These are phyloP conservation scores for Ophiosphaerella narmari DNA, from an alignment of 2,329 filamentous ascomycete genomes.

Conservation along the genomic window DNA sequence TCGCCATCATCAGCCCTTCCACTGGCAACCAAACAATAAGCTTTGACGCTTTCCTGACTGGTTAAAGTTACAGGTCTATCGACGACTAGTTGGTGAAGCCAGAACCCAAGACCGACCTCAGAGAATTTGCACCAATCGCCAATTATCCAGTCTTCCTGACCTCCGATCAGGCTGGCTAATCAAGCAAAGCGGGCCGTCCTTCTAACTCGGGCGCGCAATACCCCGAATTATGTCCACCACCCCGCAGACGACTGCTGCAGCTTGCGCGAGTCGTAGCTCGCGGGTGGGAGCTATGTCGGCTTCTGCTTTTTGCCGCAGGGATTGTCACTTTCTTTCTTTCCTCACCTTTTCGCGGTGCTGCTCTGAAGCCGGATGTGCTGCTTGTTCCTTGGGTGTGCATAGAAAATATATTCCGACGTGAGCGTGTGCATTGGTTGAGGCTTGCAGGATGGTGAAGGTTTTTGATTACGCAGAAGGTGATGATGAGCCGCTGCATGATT, in stretches of 20 bases:
- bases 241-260: slow-evolving; percentile 1
- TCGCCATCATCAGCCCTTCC: neutral
- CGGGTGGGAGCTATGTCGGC: slow-evolving; percentile 18
- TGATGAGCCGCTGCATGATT: slow-evolving; percentile 15
- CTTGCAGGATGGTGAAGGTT: slow-evolving; percentile 63
- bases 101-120: no score
- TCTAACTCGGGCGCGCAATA: slow-evolving; percentile 27
- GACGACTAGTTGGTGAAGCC: no score
- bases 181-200: slow-evolving; percentile 30
- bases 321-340: slow-evolving; percentile 3
- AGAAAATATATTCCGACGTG: neutral
- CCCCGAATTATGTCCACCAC: slow-evolving; percentile 30
- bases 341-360: neutral
- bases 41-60: no score
- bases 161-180: slow-evolving; percentile 6
- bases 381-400: neutral
- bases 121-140: slow-evolving; percentile 10
- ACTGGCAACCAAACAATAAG: neutral
- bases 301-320: slow-evolving; percentile 19
- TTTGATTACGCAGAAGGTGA: slow-evolving; percentile 69
- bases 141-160: slow-evolving; percentile 4
- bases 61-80: no score
- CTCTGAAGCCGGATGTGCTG: neutral
- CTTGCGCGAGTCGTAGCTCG: slow-evolving; percentile 9
- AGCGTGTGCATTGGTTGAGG: neutral